These are phyloP conservation scores for Stephania japonica DNA, from an alignment of 164 flowering plant species.

Conservation along the genomic window DNA sequence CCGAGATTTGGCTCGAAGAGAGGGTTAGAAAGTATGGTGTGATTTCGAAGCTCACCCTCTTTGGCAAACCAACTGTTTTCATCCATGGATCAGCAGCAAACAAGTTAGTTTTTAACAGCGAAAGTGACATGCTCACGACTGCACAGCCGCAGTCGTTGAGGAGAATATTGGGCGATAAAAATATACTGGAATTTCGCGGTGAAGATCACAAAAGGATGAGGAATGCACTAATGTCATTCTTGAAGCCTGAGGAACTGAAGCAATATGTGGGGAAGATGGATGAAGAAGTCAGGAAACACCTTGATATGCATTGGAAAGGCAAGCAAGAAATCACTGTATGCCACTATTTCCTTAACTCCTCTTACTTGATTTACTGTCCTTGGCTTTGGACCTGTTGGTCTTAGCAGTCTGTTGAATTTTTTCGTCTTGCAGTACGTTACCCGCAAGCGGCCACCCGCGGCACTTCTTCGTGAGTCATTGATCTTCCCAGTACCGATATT, in stretches of 20 bases:
- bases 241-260: slow-evolving; percentile 27
- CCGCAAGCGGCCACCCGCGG: too few relatives aligned
- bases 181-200: slow-evolving; percentile 22
- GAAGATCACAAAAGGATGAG: slow-evolving; percentile 28
- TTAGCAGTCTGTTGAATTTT: too few relatives aligned
- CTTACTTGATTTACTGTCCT: neutral
- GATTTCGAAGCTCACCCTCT: slow-evolving; percentile 32
- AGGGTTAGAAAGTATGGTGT: slow-evolving; percentile 31
- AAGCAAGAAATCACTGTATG: slow-evolving; percentile 18
- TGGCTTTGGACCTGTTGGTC: neutral
- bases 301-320: slow-evolving; percentile 19
- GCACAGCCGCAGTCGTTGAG: slow-evolving; percentile 22
- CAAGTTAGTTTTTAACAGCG: slow-evolving; percentile 29
- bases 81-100: slow-evolving; percentile 34
- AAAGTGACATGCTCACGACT: slow-evolving; percentile 18
- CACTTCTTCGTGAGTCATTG: too few relatives aligned
- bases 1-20: slow-evolving; percentile 33
- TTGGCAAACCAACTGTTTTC: slow-evolving; percentile 35
- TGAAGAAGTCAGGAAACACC: slow-evolving; percentile 17
- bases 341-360: neutral
- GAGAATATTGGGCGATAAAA: slow-evolving; percentile 27
- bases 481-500: too few relatives aligned
- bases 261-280: slow-evolving; percentile 25
- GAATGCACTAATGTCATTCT: slow-evolving; percentile 19
- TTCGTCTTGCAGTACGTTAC: too few relatives aligned